Evolutionary conservation across 345 rosid species (phyloP), one percentile per base, ranked within the genome.

Genomic region (Eutrema yunnanense): DNA sequence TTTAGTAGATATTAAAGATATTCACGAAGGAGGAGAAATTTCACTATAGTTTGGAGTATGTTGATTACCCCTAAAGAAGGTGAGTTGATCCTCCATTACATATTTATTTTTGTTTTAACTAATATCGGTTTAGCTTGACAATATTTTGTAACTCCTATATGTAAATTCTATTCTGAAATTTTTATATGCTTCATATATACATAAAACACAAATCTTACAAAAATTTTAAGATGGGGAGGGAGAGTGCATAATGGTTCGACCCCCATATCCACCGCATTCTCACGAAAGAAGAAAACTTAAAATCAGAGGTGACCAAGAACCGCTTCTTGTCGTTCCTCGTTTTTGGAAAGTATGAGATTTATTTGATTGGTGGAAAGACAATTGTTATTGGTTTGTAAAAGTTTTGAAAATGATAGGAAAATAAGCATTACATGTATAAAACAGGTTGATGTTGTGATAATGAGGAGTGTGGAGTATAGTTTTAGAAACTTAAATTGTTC

Each of bases 271-370:
- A 44, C 74, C 65, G 38, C 12, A 1, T 36, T 69, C 36, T 16
- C 58, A 29, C 22, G 74, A 62, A 41, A 54, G 69, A 6, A 27
- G 67, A 34, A 2, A 9, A 4, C 6, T 10, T 27, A 67, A 43
- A 40, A 16, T 67, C 14, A 6, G 67, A 34, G 0, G 3, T 22
- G 56, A 60, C 22, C n/a, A 8, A 9, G 73, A 46, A 52, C 56
- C 78, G 33, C 62, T 68, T 34, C 6, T 68, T 3, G 64, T 61
- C 0, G 36, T 32, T 61, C 50, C 51, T 61, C 50, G 22, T 38
- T 34, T 62, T 27, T 75, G 65, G 70, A 47, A 54, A 40, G 79
- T 62, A 11, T 65, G 79, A 9, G 79, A 75, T 50, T 41, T 69
- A 4, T 70, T 75, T 16, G 74, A 75, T 46, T 69, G 79, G 79